These are phyloP conservation scores for Liquidambar formosana DNA, from an alignment of 164 flowering plant genomes.

Conservation along the genomic window DNA sequence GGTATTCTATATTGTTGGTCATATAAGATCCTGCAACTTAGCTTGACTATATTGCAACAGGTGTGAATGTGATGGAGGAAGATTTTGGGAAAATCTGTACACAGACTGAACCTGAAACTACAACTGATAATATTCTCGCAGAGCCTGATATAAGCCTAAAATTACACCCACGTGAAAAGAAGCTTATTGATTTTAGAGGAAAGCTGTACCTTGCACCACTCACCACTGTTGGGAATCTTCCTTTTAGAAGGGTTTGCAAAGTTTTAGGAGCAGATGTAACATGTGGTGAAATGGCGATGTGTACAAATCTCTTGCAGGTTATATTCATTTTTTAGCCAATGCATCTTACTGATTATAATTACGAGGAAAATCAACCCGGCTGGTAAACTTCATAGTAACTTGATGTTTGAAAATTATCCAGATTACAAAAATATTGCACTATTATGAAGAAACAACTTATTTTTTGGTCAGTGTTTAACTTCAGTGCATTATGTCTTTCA, in stretches of 20 bases:
- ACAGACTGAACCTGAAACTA: conserved; percentile 24
- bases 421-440: too few relatives aligned
- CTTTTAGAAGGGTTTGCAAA: conserved; percentile 91
- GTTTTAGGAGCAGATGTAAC: conserved; percentile 91
- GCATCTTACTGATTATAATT: too few relatives aligned
- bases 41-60: conserved; percentile 27
- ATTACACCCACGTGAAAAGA: conserved; percentile 81
- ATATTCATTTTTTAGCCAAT: too few relatives aligned
- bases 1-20: neutral
- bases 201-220: conserved; percentile 95
- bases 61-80: conserved; percentile 16
- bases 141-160: conserved; percentile 65
- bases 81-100: conserved; percentile 21
- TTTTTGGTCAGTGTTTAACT: too few relatives aligned
- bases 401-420: neutral
- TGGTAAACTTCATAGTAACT: neutral
- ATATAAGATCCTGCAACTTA: neutral
- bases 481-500: too few relatives aligned
- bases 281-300: conserved; percentile 99
- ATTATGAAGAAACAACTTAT: too few relatives aligned
- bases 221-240: conserved; percentile 97
- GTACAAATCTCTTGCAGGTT: conserved; percentile 97
- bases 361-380: too few relatives aligned
- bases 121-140: conserved; percentile 18
- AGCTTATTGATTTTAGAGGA: conserved; percentile 81